A percentile compares a stretch with the other conserved stretches of the same genome.
These are phyloP conservation scores for Bremia lactucae DNA, from an alignment of 352 stramenopile species.

Conservation along the genomic window DNA sequence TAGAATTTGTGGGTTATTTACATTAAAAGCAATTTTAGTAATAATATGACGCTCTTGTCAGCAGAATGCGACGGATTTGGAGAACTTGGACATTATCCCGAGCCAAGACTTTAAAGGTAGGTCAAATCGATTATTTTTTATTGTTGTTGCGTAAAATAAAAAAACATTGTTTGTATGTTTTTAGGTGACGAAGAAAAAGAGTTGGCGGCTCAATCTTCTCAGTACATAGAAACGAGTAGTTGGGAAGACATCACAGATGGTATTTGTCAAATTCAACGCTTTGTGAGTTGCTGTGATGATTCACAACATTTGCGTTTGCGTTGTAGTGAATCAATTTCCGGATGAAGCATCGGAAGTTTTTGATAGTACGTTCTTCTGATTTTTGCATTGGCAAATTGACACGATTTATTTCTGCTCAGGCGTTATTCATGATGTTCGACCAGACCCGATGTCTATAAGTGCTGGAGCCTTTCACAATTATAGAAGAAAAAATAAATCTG, in stretches of 20 bases:
- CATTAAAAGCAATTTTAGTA: background rate
- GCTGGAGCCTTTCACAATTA: background rate
- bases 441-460: constrained; percentile 1
- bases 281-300: constrained; percentile 1
- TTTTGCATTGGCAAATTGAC: background rate
- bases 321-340: constrained; percentile 30
- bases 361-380: constrained; percentile 39
- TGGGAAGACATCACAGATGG: constrained; percentile 29
- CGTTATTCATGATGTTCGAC: constrained; percentile 43
- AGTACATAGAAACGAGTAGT: constrained; percentile 19
- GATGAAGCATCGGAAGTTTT: constrained; percentile 62
- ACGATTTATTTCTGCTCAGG: constrained; percentile 21
- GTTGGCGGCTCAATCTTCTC: constrained; percentile 11
- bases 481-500: constrained; percentile 2
- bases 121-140: background rate
- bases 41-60: background rate
- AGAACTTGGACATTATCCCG: constrained; percentile 43
- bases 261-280: constrained; percentile 6
- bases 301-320: constrained; percentile 9
- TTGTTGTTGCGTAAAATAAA: background rate
- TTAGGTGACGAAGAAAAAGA: constrained; percentile 13
- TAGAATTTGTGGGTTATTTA: constrained; percentile 59
- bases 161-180: background rate
- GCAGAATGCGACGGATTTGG: constrained; percentile 44
- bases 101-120: constrained; percentile 54